Evolutionary conservation across 768 basidiomycete species (phyloP).

Genomic region (Boletus fagicola): DNA sequence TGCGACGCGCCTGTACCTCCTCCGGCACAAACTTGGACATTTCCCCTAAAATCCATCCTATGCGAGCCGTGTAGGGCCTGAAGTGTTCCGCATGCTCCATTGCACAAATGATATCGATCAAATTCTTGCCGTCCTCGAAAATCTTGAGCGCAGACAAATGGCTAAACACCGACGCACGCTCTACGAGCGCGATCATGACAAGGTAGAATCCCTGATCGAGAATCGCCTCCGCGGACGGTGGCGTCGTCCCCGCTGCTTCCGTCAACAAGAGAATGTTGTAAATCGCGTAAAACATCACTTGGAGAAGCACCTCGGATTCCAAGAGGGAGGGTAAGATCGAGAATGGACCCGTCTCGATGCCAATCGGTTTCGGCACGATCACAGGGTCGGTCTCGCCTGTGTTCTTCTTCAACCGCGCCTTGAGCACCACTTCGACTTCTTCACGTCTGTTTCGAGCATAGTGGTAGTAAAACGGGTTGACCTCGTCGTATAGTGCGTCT

Average conservation of each 20-base stretch:
- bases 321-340: conserved; percentile 59
- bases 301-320: conserved; percentile 68
- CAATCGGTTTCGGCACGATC: conserved; percentile 69
- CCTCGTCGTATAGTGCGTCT: conserved; percentile 77
- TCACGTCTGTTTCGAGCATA: conserved; percentile 93
- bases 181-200: conserved; percentile 79
- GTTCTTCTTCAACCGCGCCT: conserved; percentile 63
- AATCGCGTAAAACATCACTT: conserved; percentile 81
- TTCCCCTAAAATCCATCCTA: conserved; percentile 71
- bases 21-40: conserved; percentile 56
- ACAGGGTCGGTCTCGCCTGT: conserved; percentile 64
- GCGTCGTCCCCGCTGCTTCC: conserved; percentile 54
- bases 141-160: conserved; percentile 49
- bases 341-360: conserved; percentile 69
- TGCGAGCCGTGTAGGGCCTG: conserved; percentile 66
- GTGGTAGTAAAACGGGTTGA: conserved; percentile 95
- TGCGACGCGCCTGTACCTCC: conserved; percentile 53
- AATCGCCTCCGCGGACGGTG: conserved; percentile 83
- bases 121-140: conserved; percentile 58
- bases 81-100: conserved; percentile 79
- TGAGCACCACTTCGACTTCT: conserved; percentile 78
- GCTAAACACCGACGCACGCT: conserved; percentile 63
- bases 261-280: conserved; percentile 71
- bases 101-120: conserved; percentile 70
- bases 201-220: conserved; percentile 88